Evolutionary conservation across 2,329 filamentous ascomycete genomes (phyloP), one percentile per base, ranked within the genome.

Genomic region (Pseudocercospora ulei): DNA sequence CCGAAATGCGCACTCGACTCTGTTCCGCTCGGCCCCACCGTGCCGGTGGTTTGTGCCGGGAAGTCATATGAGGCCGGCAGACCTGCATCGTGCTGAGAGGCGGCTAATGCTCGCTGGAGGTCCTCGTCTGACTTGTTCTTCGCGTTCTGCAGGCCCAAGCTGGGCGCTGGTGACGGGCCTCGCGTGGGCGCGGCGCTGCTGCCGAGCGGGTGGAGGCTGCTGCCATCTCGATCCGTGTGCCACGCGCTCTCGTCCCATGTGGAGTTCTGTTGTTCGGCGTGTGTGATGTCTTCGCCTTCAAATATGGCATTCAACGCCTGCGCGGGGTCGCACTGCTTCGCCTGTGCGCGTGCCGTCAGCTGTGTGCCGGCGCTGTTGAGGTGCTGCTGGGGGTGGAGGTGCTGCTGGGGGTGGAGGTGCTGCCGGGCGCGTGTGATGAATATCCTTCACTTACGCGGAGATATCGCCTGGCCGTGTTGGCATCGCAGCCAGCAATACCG

Each of bases 41-140:
- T 62, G 2, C 75, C 75, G 12, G 63, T 70, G 53, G 76, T 73
- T 59, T 78, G 75, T 38, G 38, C 31, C 13, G 23, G 16, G 20
- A 39, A 29, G 11, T 27, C 41, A 11, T 11, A 27, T 8, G 27
- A 36, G 3, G 33, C 36, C 11, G 30, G 30, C 17, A 38, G 41
- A 14, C 26, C 35, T 8, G 22, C 25, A 7, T 47, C 46, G 13
- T 46, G 41, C 28, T 49, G 46, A 14, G 53, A 56, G 18, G 46
- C 38, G n/a, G 45, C 48, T 9, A 59, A 28, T 6, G 56, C 59
- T 28, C 35, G 37, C 11, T 41, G 43, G 13, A 59, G 26, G 5
- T 57, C 46, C 39, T 56, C 57, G 6, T 59, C 51, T 12, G 50
- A 49, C 40, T 50, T 50, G 14, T 30, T 56, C 12, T 42, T 47